A percentile compares a stretch with the other conserved stretches of the same genome.
Conservation (phyloP, 805 yeast genomes). For the Candida saitoana region DNA sequence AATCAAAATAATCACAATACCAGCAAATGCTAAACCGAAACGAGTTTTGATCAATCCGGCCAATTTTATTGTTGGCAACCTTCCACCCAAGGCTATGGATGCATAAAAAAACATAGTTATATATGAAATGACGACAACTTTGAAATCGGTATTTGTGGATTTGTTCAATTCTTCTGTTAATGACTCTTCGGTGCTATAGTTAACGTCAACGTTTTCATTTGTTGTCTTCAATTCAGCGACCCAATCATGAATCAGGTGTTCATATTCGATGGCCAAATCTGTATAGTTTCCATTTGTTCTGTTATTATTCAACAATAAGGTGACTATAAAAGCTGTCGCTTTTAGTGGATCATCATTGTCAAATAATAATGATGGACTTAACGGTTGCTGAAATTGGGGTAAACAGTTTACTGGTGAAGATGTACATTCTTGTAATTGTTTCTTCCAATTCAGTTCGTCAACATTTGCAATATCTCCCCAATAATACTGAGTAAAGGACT, state of each 20-base stretch:
- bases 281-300: constrained; percentile 40
- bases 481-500: constrained; percentile 87
- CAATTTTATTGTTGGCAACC: constrained; percentile 36
- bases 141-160: constrained; percentile 74
- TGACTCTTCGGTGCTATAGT: constrained; percentile 80
- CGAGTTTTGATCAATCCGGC: constrained; percentile 49
- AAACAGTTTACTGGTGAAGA: constrained; percentile 83
- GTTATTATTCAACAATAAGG: constrained; percentile 60
- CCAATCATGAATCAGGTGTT: constrained; percentile 56
- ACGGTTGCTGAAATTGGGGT: constrained; percentile 88
- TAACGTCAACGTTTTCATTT: constrained; percentile 47
- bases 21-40: constrained; percentile 75
- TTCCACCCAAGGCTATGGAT: constrained; percentile 70
- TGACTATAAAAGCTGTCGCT: constrained; percentile 71
- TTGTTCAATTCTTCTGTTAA: constrained; percentile 79
- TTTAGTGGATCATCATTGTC: constrained; percentile 47
- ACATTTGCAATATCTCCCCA: constrained; percentile 53
- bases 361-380: constrained; percentile 67
- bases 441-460: constrained; percentile 53
- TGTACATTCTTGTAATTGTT: constrained; percentile 56
- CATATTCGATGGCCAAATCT: constrained; percentile 56
- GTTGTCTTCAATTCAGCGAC: constrained; percentile 41
- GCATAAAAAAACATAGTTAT: constrained; percentile 85
- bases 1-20: constrained; percentile 72
- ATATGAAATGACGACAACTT: constrained; percentile 70